phyloP scores from a whole-genome alignment of 257 asterid genomes.

The Solanum gracilifrons region DNA sequence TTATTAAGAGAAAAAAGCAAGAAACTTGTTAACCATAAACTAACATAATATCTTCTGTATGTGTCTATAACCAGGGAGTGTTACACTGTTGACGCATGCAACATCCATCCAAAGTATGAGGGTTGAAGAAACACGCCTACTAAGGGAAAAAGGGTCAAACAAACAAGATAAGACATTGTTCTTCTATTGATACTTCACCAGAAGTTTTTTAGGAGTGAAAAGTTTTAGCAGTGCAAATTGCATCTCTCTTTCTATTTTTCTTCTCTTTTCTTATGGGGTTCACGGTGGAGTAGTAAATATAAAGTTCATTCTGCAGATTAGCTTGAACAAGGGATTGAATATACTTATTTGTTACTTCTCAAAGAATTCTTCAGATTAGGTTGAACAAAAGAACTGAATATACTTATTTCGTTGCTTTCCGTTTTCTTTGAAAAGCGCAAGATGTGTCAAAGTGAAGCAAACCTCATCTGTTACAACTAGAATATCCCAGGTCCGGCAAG shows the following conservation, averaged over 20 bases:
- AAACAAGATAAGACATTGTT: background rate
- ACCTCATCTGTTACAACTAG: conserved; percentile 94
- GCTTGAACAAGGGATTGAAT: background rate
- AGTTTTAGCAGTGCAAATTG: background rate
- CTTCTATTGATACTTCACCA: background rate
- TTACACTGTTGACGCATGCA: background rate
- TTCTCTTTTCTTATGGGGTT: background rate
- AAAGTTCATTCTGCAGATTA: background rate
- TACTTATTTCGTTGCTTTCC: background rate
- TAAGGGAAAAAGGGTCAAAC: background rate
- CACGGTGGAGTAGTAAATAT: background rate
- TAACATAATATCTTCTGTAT: background rate
- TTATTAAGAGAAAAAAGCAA: background rate
- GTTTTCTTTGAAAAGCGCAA: background rate
- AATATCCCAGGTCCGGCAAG: conserved; percentile 56
- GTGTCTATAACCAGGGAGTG: background rate
- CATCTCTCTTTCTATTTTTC: background rate
- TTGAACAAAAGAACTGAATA: background rate
- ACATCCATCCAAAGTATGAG: background rate
- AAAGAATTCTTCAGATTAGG: background rate
- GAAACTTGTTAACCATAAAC: background rate
- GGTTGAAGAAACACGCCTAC: background rate
- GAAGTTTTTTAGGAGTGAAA: background rate
- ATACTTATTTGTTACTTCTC: background rate
- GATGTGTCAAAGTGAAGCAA: conserved; percentile 5